Evolutionary conservation across 169 alveolate genomes (phyloP).

Genomic region (Cryptosporidium ryanae): DNA sequence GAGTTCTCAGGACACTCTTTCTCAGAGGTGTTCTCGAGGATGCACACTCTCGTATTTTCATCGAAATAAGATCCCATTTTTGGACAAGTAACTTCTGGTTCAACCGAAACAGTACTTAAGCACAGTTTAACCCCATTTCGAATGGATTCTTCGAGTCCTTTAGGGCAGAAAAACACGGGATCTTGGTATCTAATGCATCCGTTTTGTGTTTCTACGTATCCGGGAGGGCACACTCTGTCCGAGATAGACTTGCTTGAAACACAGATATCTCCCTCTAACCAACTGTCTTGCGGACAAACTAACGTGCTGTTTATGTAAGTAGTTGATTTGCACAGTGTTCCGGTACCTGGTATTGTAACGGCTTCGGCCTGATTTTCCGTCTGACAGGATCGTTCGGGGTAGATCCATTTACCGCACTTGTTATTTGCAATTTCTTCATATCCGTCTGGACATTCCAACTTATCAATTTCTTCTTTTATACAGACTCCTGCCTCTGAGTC

Average conservation of each 20-base stretch:
- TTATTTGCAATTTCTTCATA: slow-evolving; percentile 4
- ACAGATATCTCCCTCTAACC: slow-evolving; percentile 44
- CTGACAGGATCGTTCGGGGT: slow-evolving; percentile 50
- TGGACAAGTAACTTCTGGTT: slow-evolving; percentile 57
- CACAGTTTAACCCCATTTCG: slow-evolving; percentile 48
- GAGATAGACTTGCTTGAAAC: slow-evolving; percentile 2
- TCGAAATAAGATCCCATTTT: slow-evolving; percentile 15
- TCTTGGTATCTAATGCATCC: slow-evolving; percentile 28
- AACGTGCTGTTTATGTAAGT: slow-evolving; percentile 13
- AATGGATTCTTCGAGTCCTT: slow-evolving; percentile 29
- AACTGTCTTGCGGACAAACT: slow-evolving; percentile 35
- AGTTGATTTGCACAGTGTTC: slow-evolving; percentile 14
- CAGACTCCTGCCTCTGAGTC: slow-evolving; percentile 3
- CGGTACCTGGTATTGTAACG: neutral
- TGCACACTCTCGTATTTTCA: slow-evolving; percentile 13
- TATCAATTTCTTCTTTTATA: slow-evolving; percentile 6
- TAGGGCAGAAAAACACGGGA: slow-evolving; percentile 47
- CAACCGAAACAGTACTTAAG: slow-evolving; percentile 11
- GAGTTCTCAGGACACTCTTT: slow-evolving; percentile 53
- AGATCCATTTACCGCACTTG: slow-evolving; percentile 46
- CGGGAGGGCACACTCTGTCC: slow-evolving; percentile 48
- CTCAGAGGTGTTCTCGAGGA: neutral
- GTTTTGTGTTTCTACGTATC: slow-evolving; percentile 45
- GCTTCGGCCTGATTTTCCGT: slow-evolving; percentile 1
- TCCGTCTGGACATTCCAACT: slow-evolving; percentile 53